Base-by-base conservation (phyloP, 2,329 filamentous ascomycete genomes). In the Colletotrichum agaves region DNA sequence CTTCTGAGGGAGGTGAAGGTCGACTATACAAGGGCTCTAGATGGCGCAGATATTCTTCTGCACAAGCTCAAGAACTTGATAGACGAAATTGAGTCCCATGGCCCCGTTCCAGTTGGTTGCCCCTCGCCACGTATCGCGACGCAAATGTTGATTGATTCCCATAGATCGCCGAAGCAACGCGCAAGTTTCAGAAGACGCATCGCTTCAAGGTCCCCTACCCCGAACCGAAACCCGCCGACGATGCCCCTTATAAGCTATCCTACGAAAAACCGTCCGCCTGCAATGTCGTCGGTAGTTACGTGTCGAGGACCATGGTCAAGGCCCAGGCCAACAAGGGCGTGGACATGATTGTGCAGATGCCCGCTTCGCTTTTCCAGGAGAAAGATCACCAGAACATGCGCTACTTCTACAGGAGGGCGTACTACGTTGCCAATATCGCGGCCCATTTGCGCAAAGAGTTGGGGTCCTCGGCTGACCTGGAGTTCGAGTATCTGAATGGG, bases 351-450 rank as follows among this genome's bases (percentile, higher is more conserved):
- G 88, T 97, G 15, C 91, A 92, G 53, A 97, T 99, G 89, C 95
- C 96, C 5, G 78, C 82, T 64, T 81, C 86, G 1, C 80, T 97
- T 12, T 94, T 98, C 74, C 93, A 97, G 75, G 93, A 97, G 49
- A 98, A 98, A 80, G 96, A 99, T 79, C 98, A 95, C 77, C 85
- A 94, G 56, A 94, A 97, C 77, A 87, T 96, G 82, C 89, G 96
- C 69, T 98, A 97, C 80, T 97, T 98, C 76, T 94, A 98, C 81
- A 97, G 97, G 75, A 86, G 94, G 70, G 92, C 96, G 12, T 98
- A 95, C 79, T 98, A 97, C 75, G 82, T 98, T 57, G 93, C 94
- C 37, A 93, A 92, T 71, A 82, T 98, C 63, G 90, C 93, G 13
- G 89, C 88, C 33, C 89, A 87, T 4, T 82, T 98, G 59, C 88